Percentiles rank a stretch among this genome's conserved stretches.
These are phyloP conservation scores for Thinopyrum elongatum DNA, from an alignment of 176 grass and related monocot genomes.

Conservation along the genomic window DNA sequence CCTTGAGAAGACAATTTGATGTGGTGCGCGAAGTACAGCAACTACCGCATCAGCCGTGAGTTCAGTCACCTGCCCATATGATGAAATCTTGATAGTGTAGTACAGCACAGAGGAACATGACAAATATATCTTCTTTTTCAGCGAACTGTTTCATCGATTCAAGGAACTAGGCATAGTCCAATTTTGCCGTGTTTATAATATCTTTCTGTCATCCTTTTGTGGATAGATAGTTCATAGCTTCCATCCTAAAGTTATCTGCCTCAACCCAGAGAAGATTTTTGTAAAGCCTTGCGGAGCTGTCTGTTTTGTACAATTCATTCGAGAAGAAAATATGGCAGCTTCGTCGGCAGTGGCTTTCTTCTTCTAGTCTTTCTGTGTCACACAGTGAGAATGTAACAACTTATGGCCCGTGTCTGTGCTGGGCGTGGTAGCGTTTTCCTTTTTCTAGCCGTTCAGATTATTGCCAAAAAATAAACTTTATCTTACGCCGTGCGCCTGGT, in stretches of 20 bases:
- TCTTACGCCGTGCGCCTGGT: too few species aligned
- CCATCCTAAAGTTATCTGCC: conserved; percentile 2
- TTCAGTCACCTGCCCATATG: conserved; percentile 9
- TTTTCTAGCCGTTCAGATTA: too few species aligned
- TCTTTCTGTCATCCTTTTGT: conserved; percentile 9
- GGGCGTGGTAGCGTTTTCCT: too few species aligned
- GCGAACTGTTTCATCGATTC: not conserved
- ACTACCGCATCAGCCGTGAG: conserved; percentile 22
- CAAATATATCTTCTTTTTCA: not conserved
- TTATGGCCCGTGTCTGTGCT: too few species aligned
- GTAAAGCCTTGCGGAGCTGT: not conserved
- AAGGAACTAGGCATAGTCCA: conserved; percentile 34
- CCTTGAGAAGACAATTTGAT: conserved; percentile 2
- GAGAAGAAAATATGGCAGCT: not conserved
- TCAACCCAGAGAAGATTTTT: conserved; percentile 3
- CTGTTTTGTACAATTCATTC: conserved; percentile 22
- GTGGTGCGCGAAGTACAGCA: conserved; percentile 36
- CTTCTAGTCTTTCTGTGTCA: too few species aligned
- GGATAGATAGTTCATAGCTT: conserved; percentile 6
- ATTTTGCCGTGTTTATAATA: conserved; percentile 27
- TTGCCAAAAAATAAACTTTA: too few species aligned
- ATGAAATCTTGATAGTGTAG: conserved; percentile 11
- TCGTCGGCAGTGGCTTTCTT: too few species aligned
- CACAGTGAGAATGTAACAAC: too few species aligned
- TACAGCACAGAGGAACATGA: conserved; percentile 29